Evolutionary conservation across 257 asterid genomes (phyloP).

Genomic region (Forsythia suspensa): DNA sequence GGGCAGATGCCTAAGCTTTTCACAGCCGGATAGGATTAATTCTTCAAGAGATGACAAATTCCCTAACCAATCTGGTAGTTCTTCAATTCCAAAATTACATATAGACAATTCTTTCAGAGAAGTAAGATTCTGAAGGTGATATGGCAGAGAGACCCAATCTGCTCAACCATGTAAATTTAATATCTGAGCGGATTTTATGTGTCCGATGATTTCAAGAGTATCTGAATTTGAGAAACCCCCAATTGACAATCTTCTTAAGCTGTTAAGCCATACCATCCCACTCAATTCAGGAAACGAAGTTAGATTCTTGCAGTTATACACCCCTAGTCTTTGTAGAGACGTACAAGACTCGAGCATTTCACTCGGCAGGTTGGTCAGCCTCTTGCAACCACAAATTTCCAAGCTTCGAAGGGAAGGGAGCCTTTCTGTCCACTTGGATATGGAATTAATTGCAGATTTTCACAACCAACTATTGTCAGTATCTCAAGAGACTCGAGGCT

Average conservation of each 20-base stretch:
- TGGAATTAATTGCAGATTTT: background rate
- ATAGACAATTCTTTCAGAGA: background rate
- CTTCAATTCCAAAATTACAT: slow-evolving; percentile 12
- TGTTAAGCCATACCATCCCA: background rate
- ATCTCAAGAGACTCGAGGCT: background rate
- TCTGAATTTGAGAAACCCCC: slow-evolving; percentile 7
- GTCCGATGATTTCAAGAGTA: background rate
- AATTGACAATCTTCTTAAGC: background rate
- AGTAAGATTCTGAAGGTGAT: slow-evolving; percentile 7
- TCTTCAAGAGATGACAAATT: background rate
- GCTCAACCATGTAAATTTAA: background rate
- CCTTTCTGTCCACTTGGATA: background rate
- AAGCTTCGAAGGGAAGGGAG: background rate
- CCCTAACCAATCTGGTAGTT: slow-evolving; percentile 12
- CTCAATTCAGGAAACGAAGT: background rate
- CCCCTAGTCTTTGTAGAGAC: background rate
- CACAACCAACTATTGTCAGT: background rate
- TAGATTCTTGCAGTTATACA: background rate
- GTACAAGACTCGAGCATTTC: slow-evolving; percentile 3
- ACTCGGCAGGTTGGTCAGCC: slow-evolving; percentile 16
- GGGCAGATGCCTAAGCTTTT: slow-evolving; percentile 11
- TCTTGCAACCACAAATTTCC: background rate
- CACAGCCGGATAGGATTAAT: background rate
- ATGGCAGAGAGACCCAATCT: slow-evolving; percentile 13
- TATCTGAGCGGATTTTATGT: background rate